phyloP scores from a whole-genome alignment of 768 basidiomycete species.

The Phallus indusiatus region DNA sequence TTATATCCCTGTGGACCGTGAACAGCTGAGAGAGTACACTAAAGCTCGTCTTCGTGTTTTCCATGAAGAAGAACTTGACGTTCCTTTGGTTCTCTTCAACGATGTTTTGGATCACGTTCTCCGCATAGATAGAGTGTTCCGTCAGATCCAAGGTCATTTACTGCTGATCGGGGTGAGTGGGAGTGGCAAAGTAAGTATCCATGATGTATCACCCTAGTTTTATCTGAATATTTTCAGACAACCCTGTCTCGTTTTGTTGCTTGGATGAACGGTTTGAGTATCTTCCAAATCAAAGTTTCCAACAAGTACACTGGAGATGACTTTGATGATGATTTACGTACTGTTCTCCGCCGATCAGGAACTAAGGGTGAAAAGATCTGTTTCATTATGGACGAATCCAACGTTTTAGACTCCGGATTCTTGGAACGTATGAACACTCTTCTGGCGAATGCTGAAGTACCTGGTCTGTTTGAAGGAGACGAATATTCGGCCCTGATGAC shows the following conservation, averaged over 20 bases:
- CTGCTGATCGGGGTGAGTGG: slow-evolving; percentile 97
- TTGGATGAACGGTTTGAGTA: slow-evolving; percentile 99
- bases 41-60: slow-evolving; percentile 97
- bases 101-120: slow-evolving; percentile 97
- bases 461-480: slow-evolving; percentile 99
- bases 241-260: slow-evolving; percentile 97
- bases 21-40: slow-evolving; percentile 87
- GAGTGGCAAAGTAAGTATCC: slow-evolving; percentile 76
- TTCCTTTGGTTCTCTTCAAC: slow-evolving; percentile 95
- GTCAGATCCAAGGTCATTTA: slow-evolving; percentile 94
- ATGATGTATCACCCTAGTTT: neutral
- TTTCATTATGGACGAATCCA: slow-evolving; percentile 99
- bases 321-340: slow-evolving; percentile 95
- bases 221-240: slow-evolving; percentile 46
- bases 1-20: slow-evolving; percentile 92
- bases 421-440: slow-evolving; percentile 99
- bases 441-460: slow-evolving; percentile 99
- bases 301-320: slow-evolving; percentile 99
- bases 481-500: slow-evolving; percentile 98
- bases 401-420: slow-evolving; percentile 98
- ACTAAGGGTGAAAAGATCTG: slow-evolving; percentile 99
- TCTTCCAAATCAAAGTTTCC: slow-evolving; percentile 99
- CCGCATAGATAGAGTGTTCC: slow-evolving; percentile 97
- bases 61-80: slow-evolving; percentile 98
- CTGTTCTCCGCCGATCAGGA: slow-evolving; percentile 87